Conservation (phyloP, 768 basidiomycete species). For the Holtermanniella nyarrowii region DNA sequence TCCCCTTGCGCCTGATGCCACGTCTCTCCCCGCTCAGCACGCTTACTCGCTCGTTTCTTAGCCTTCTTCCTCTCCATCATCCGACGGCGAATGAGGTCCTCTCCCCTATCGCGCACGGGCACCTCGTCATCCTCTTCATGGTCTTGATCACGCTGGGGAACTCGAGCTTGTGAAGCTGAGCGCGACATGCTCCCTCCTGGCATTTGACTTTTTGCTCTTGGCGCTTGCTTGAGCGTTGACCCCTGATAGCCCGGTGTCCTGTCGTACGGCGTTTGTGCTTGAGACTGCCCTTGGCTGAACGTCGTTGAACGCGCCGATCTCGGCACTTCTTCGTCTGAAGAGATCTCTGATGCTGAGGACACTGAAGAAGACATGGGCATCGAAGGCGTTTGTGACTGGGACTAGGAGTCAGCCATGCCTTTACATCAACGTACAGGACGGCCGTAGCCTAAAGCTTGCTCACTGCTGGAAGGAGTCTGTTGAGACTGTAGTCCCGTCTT, state of each 20-base stretch:
- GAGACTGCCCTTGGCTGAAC: not conserved
- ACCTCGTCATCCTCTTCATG: slow-evolving; percentile 41
- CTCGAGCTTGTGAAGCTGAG: not conserved
- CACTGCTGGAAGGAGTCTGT: not conserved
- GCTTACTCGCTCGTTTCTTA: slow-evolving; percentile 23
- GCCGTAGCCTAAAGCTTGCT: not conserved
- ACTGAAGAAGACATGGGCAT: not conserved
- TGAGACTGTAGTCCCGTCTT: not conserved
- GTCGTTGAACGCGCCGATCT: not conserved
- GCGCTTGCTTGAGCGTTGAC: too few relatives aligned
- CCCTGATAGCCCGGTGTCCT: too few relatives aligned
- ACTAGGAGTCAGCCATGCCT: not conserved
- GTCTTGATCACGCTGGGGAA: not conserved
- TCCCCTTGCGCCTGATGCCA: not conserved
- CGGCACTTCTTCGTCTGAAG: not conserved
- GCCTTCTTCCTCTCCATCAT: slow-evolving; percentile 38
- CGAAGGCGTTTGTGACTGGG: not conserved
- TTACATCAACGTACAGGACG: not conserved
- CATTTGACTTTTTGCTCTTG: not conserved
- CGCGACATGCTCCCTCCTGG: not conserved
- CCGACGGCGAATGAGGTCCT: slow-evolving; percentile 42
- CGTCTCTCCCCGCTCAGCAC: too few relatives aligned
- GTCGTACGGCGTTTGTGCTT: too few relatives aligned
- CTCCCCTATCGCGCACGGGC: slow-evolving; percentile 40
- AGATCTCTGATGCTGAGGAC: not conserved